Percentiles rank a stretch among this genome's conserved stretches.
phyloP scores from a whole-genome alignment of 371 early-diverging fungal species.

The Apophysomyces ossiformis region DNA sequence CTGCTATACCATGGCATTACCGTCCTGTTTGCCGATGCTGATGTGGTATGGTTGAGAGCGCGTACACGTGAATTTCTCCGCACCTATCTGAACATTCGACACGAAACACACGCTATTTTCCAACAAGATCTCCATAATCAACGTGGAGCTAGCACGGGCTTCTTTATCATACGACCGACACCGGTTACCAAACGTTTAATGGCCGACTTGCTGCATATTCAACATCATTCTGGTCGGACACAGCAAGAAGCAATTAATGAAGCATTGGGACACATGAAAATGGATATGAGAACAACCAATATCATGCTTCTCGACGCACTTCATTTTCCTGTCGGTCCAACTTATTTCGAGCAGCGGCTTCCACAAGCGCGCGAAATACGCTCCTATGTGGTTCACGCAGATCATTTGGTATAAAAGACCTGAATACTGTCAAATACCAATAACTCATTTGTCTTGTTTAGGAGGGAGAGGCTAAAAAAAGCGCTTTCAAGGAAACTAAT shows the following conservation, averaged over 20 bases:
- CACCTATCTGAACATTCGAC: slow-evolving; percentile 32
- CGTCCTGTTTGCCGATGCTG: slow-evolving; percentile 48
- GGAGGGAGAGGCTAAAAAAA: slow-evolving; percentile 59
- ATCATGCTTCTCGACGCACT: slow-evolving; percentile 43
- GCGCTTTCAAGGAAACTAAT: slow-evolving; percentile 24
- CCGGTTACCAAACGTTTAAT: slow-evolving; percentile 36
- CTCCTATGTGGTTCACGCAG: slow-evolving; percentile 51
- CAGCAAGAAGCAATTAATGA: slow-evolving; percentile 50
- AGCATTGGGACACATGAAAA: slow-evolving; percentile 29
- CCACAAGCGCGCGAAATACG: slow-evolving; percentile 33
- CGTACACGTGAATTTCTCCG: slow-evolving; percentile 38
- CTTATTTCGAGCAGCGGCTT: slow-evolving; percentile 38
- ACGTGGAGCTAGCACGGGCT: slow-evolving; percentile 38
- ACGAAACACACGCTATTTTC: slow-evolving; percentile 43
- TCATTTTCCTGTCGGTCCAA: slow-evolving; percentile 47
- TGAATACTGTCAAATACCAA: not conserved
- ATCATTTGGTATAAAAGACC: slow-evolving; percentile 32
- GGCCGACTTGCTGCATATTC: slow-evolving; percentile 42
- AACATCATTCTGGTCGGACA: slow-evolving; percentile 32
- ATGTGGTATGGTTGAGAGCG: slow-evolving; percentile 45
- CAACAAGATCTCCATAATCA: slow-evolving; percentile 46
- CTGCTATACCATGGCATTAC: slow-evolving; percentile 41
- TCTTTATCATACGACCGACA: slow-evolving; percentile 47
- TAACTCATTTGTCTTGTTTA: slow-evolving; percentile 6
- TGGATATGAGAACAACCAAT: slow-evolving; percentile 35